These are phyloP conservation scores for Basidiobolus meristosporus DNA, from an alignment of 371 early-diverging fungal species.

Conservation along the genomic window DNA sequence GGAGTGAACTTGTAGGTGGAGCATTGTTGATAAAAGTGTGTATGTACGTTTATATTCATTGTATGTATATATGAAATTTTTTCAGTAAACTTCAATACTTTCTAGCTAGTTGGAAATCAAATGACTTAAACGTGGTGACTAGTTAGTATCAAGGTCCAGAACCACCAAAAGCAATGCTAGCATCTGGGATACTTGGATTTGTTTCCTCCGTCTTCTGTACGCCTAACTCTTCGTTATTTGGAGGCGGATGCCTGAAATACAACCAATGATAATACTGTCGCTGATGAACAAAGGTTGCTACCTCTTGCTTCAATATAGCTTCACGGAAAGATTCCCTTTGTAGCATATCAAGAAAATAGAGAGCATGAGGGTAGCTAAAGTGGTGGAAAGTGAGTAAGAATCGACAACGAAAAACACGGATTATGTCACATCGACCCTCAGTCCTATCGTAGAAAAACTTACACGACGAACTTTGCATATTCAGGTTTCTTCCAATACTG, in stretches of 20 bases:
- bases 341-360: slow-evolving; percentile 66
- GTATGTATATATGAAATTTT: too few relatives aligned
- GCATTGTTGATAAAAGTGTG: too few relatives aligned
- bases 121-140: too few relatives aligned
- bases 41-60: too few relatives aligned
- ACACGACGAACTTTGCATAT: slow-evolving; percentile 79
- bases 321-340: slow-evolving; percentile 66
- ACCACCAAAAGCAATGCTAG: too few relatives aligned
- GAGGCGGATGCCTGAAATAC: slow-evolving; percentile 1
- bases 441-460: slow-evolving; percentile 6
- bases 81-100: too few relatives aligned
- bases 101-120: too few relatives aligned
- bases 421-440: neutral
- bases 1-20: too few relatives aligned
- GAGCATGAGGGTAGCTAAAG: slow-evolving; percentile 65
- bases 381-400: neutral
- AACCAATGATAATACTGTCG: slow-evolving; percentile 78
- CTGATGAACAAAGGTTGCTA: slow-evolving; percentile 53
- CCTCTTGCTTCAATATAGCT: slow-evolving; percentile 46
- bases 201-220: too few relatives aligned
- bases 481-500: slow-evolving; percentile 76
- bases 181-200: too few relatives aligned
- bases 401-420: slow-evolving; percentile 1
- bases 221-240: too few relatives aligned
- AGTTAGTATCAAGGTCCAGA: too few relatives aligned